phyloP scores from a whole-genome alignment of 306 rosid species.

The Prosopis cineraria region DNA sequence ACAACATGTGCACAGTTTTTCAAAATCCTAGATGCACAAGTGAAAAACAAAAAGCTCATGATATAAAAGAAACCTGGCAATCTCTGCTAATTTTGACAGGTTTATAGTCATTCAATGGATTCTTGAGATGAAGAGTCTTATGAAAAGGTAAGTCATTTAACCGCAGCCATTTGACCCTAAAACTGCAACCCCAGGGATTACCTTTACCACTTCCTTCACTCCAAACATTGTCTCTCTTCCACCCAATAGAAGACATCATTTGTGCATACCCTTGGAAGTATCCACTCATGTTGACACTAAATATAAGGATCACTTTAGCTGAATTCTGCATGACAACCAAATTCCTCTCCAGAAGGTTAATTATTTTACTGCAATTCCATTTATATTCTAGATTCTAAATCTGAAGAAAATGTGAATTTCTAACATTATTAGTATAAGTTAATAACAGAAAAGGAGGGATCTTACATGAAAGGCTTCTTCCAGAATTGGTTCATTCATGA shows the following conservation, averaged over 20 bases:
- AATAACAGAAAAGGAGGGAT: conserved; percentile 20
- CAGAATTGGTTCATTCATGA: conserved; percentile 72
- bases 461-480: conserved; percentile 88
- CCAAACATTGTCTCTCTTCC: conserved; percentile 79
- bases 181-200: conserved; percentile 82
- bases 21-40: conserved; percentile 1
- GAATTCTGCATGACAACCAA: conserved; percentile 71
- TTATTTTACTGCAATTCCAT: background rate
- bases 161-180: conserved; percentile 75
- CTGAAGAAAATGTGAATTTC: conserved; percentile 13
- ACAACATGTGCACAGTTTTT: conserved; percentile 22
- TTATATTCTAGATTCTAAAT: background rate
- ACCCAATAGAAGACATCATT: conserved; percentile 77
- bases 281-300: conserved; percentile 87
- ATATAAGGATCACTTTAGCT: conserved; percentile 66
- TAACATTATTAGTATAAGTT: conserved; percentile 25
- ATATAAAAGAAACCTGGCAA: conserved; percentile 63
- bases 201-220: conserved; percentile 64
- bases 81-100: conserved; percentile 91
- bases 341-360: conserved; percentile 40
- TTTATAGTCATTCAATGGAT: conserved; percentile 80
- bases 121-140: conserved; percentile 78
- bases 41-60: background rate
- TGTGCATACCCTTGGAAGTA: conserved; percentile 87
- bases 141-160: conserved; percentile 75